Base-by-base conservation (phyloP, 805 yeast genomes). In the Lipomyces starkeyi region DNA sequence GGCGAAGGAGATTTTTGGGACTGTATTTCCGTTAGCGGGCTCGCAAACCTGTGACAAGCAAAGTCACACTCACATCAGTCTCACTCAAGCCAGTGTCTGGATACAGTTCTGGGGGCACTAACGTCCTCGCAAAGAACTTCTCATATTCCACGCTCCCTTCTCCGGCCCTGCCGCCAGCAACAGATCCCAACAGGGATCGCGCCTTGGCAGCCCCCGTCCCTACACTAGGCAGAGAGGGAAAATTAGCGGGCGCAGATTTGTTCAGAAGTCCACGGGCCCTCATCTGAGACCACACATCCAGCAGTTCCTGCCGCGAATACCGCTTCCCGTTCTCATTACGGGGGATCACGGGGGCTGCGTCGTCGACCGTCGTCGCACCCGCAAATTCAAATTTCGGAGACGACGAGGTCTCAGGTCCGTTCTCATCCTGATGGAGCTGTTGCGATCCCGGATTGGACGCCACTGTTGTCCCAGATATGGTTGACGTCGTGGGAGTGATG, bases 241-340 rank as follows among this genome's bases (percentile, higher is more conserved):
- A 65, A 35, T 58, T 58, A 20, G 22, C 54, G 5, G 63, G 61
- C 2, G 69, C 52, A 17, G 35, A 29, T 8, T 25, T 32, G 7
- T 35, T 13, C 11, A 65, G 20, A 9, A n/a, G 40, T n/a, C 71
- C 71, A 40, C 25, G 9, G 14, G 57, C 32, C 53, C 63, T 55
- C 69, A 68, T 65, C 20, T 56, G 60, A 13, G 59, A 22, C 34
- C 54, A 65, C 22, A 68, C 57, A 17, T 59, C 61, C 25, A 69
- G 67, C 20, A 69, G 57, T 35, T 69, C 72, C 17, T 67, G 64
- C 20, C 60, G 55, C 27, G 72, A 57, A 37, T 66, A 68, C 7
- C 69, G 65, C 54, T 56, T 60, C n/a, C 72, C 72, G 37, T 59
- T 34, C 34, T 40, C 63, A 53, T 69, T 69, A 25, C 47, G 58